Evolutionary conservation across 257 asterid genomes (phyloP).

Genomic region (Cinchona pubescens): DNA sequence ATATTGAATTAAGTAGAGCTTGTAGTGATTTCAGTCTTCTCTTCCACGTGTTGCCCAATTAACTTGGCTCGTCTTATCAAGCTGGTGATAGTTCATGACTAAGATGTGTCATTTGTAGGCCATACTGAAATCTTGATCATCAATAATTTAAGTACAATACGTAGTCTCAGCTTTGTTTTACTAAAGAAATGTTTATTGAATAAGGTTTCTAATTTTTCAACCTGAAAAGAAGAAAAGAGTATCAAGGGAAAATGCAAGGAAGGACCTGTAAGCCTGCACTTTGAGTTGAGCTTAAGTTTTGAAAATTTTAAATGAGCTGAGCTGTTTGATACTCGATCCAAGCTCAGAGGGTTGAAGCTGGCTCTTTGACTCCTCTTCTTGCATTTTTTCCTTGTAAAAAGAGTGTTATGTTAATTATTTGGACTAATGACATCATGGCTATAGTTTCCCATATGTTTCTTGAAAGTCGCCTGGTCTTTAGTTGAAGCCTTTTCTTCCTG

Average conservation of each 20-base stretch:
- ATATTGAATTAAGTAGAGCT: background rate
- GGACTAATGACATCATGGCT: background rate
- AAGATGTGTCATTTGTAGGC: no score
- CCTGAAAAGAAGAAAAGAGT: background rate
- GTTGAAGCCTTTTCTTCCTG: constrained; percentile 27
- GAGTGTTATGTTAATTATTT: background rate
- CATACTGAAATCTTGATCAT: background rate
- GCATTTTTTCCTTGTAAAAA: background rate
- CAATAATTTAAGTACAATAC: background rate
- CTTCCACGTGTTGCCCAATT: background rate
- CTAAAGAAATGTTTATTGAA: background rate
- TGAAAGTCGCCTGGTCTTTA: constrained; percentile 22
- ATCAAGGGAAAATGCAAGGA: background rate
- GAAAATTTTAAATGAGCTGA: background rate
- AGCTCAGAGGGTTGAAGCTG: background rate
- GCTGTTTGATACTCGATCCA: background rate
- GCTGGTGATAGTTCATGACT: background rate
- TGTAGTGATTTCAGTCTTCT: background rate
- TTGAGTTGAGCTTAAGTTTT: background rate
- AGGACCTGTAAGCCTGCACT: background rate
- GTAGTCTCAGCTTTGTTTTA: background rate
- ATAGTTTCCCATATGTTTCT: constrained; percentile 7
- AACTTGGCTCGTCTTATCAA: background rate
- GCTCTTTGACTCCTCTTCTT: background rate
- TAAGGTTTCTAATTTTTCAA: background rate